phyloP scores from a whole-genome alignment of 2,329 filamentous ascomycete species.

The Neonectria punicea region DNA sequence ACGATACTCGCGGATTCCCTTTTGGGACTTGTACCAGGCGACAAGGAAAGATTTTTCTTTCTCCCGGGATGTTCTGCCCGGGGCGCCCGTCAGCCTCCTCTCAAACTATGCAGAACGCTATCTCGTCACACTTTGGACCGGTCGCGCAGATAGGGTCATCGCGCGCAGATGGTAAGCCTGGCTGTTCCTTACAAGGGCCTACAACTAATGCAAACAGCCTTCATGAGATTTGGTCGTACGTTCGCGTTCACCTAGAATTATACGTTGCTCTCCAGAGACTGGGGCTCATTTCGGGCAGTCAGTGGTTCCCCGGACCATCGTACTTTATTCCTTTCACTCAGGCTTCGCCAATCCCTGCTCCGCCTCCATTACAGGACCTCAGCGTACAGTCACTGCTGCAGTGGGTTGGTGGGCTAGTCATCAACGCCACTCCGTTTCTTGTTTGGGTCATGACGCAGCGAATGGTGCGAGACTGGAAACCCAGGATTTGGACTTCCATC shows the following conservation, averaged over 20 bases:
- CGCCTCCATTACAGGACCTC: constrained; percentile 54
- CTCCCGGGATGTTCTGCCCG: constrained; percentile 46
- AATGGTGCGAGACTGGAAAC: constrained; percentile 50
- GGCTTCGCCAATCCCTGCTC: constrained; percentile 61
- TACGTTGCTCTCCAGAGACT: constrained; percentile 64
- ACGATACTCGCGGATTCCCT: constrained; percentile 59
- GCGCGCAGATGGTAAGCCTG: constrained; percentile 44
- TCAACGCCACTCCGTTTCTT: constrained; percentile 60
- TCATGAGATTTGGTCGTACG: constrained; percentile 52
- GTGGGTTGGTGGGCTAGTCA: constrained; percentile 56
- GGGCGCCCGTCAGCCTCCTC: constrained; percentile 46
- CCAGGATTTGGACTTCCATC: constrained; percentile 52
- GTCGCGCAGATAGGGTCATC: constrained; percentile 35
- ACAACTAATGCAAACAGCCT: constrained; percentile 39
- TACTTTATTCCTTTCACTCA: constrained; percentile 67
- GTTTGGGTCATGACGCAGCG: constrained; percentile 57
- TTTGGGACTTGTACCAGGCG: constrained; percentile 54
- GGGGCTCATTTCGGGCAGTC: constrained; percentile 55
- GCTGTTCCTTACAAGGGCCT: not conserved
- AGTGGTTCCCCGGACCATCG: constrained; percentile 55
- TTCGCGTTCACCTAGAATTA: constrained; percentile 62
- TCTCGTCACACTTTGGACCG: constrained; percentile 40
- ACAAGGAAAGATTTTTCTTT: constrained; percentile 45
- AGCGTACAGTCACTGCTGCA: constrained; percentile 50
- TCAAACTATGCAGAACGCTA: constrained; percentile 44